Conservation (phyloP, 208 protist species). For the Histomonas meleagridis region DNA sequence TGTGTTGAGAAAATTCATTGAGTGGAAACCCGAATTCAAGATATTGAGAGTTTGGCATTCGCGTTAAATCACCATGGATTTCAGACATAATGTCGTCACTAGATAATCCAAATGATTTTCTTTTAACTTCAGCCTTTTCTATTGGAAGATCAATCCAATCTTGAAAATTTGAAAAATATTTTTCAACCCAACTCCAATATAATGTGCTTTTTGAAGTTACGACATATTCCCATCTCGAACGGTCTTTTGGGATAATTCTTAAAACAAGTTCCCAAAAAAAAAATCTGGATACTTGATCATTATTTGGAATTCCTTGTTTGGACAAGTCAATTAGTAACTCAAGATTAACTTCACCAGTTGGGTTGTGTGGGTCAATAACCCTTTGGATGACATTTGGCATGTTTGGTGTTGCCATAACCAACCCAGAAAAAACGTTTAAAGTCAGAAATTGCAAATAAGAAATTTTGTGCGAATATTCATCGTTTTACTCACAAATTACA, state of each 20-base stretch:
- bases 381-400: too few relatives aligned
- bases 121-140: background rate
- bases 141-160: background rate
- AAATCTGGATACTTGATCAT: background rate
- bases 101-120: background rate
- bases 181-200: background rate
- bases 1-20: background rate
- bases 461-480: too few relatives aligned
- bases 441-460: too few relatives aligned
- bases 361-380: background rate
- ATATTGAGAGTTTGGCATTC: background rate
- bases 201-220: background rate
- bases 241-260: background rate
- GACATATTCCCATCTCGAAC: background rate
- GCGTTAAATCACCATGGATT: background rate
- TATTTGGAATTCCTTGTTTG: background rate
- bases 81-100: background rate
- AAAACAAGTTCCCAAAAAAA: constrained; percentile 4
- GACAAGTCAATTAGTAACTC: background rate
- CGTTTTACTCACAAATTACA: too few relatives aligned
- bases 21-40: background rate
- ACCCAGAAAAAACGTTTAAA: too few relatives aligned
- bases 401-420: too few relatives aligned
- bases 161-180: background rate
- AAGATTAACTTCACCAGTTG: background rate